Percentiles rank a stretch among this genome's conserved stretches.
Evolutionary conservation across 768 basidiomycete genomes (phyloP).

Genomic region (Lentinus brumalis): DNA sequence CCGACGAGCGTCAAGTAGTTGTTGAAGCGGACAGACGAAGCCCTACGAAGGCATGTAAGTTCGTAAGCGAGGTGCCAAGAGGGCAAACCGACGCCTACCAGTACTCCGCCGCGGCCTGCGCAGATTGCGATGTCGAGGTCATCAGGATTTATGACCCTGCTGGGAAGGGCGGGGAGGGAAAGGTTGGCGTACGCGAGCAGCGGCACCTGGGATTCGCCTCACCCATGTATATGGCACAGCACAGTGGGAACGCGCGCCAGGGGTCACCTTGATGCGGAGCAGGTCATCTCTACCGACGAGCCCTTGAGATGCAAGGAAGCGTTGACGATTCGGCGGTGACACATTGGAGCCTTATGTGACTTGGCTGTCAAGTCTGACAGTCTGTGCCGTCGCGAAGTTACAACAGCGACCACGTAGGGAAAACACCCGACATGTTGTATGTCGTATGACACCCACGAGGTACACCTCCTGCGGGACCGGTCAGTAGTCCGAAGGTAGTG

Average conservation of each 20-base stretch:
- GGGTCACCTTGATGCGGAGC: not conserved
- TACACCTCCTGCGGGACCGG: too few relatives aligned
- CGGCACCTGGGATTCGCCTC: not conserved
- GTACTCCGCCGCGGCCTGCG: constrained; percentile 8
- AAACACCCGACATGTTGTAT: not conserved
- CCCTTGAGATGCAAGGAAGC: not conserved
- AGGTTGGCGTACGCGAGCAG: not conserved
- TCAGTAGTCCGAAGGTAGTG: too few relatives aligned
- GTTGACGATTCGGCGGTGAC: not conserved
- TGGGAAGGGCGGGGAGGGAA: not conserved
- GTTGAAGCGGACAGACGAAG: constrained; percentile 6
- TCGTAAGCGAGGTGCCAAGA: constrained; percentile 3
- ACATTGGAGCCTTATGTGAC: not conserved
- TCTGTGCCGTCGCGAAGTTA: not conserved
- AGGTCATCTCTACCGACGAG: not conserved
- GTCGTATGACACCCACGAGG: not conserved
- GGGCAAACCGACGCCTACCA: not conserved
- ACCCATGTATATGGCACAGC: not conserved
- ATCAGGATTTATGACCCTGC: not conserved
- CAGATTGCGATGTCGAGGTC: not conserved
- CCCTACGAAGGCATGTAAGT: constrained; percentile 4
- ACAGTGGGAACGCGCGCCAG: not conserved
- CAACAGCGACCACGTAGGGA: not conserved
- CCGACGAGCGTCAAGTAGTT: constrained; percentile 3
- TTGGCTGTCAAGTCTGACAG: not conserved